These are phyloP conservation scores for Herpetospermum pedunculosum DNA, from an alignment of 306 rosid genomes.

Conservation along the genomic window DNA sequence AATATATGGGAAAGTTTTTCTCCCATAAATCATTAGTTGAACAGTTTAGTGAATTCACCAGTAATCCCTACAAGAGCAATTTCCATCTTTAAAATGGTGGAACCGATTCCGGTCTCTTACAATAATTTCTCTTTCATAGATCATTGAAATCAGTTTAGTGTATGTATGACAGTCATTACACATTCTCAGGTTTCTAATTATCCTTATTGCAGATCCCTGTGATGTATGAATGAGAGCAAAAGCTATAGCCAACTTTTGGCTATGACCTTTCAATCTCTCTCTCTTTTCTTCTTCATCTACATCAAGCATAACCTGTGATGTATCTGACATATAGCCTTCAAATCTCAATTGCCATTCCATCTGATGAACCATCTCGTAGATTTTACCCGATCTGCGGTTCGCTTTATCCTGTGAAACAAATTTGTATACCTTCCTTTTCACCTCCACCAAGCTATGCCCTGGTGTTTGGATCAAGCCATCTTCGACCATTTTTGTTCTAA, in stretches of 20 bases:
- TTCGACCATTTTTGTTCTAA: constrained; percentile 41
- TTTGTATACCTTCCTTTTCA: constrained; percentile 40
- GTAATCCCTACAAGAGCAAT: constrained; percentile 70
- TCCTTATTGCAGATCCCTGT: constrained; percentile 49
- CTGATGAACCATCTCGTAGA: constrained; percentile 73
- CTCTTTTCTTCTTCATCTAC: constrained; percentile 75
- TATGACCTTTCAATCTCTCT: constrained; percentile 60
- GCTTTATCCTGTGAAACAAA: constrained; percentile 78
- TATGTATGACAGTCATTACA: constrained; percentile 72
- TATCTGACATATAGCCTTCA: constrained; percentile 65
- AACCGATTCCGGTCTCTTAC: constrained; percentile 60
- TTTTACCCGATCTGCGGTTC: constrained; percentile 20
- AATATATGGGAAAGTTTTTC: neutral
- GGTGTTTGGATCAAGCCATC: constrained; percentile 44
- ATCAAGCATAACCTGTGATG: constrained; percentile 57
- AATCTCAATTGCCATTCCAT: constrained; percentile 96
- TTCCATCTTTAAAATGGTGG: constrained; percentile 84
- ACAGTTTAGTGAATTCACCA: constrained; percentile 32
- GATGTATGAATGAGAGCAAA: constrained; percentile 62
- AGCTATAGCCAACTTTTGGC: constrained; percentile 81
- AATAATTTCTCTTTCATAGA: constrained; percentile 50
- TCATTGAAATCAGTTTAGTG: constrained; percentile 51
- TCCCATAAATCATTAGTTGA: neutral
- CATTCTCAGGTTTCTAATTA: constrained; percentile 75
- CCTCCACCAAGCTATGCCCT: constrained; percentile 70